A percentile compares a stretch with the other conserved stretches of the same genome.
Conservation (phyloP, 495 filamentous ascomycete species). For the Jackrogersella minutella region DNA sequence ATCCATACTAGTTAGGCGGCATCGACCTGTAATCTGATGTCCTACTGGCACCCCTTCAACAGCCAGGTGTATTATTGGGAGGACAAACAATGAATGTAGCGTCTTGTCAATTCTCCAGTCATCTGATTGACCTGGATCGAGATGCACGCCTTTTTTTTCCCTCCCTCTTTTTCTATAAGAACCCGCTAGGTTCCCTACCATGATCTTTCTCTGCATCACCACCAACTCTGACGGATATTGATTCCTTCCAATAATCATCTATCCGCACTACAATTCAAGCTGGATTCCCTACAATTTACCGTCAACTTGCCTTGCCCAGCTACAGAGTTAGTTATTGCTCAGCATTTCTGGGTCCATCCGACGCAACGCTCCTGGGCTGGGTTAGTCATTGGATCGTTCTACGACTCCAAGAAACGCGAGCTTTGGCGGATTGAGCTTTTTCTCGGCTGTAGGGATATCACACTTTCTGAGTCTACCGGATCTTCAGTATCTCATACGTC, state of each 20-base stretch:
- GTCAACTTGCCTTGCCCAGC: constrained; percentile 42
- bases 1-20: neutral
- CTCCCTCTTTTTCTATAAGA: neutral
- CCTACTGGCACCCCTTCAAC: neutral
- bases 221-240: neutral
- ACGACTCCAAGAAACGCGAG: constrained; percentile 35
- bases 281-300: constrained; percentile 26
- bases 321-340: constrained; percentile 40
- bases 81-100: constrained; percentile 8
- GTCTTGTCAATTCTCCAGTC: neutral
- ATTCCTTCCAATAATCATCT: neutral
- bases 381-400: constrained; percentile 45
- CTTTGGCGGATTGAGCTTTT: constrained; percentile 44
- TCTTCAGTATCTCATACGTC: constrained; percentile 6
- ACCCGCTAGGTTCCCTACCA: neutral
- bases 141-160: neutral
- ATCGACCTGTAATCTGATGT: neutral
- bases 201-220: constrained; percentile 1
- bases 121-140: neutral
- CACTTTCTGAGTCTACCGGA: neutral
- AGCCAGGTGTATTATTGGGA: neutral
- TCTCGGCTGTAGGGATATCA: constrained; percentile 22
- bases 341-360: constrained; percentile 34
- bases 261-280: constrained; percentile 22
- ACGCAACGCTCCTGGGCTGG: constrained; percentile 40